Conservation (phyloP, 23 red algal genomes). For the Cyanidiococcus yangmingshanensis region DNA sequence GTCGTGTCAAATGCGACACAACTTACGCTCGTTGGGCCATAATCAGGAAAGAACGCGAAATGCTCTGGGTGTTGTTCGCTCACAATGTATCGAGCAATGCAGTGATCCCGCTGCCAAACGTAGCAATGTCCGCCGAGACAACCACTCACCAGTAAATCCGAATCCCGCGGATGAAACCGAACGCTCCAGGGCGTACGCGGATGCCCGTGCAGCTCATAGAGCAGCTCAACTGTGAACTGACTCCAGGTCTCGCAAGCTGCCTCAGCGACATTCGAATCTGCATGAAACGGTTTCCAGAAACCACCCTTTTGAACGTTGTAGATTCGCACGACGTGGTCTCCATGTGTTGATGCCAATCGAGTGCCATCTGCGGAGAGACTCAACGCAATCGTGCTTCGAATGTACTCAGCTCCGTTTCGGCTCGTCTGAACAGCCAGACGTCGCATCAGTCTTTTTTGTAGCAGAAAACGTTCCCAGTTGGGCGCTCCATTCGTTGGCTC, state of each 20-base stretch:
- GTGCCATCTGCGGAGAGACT: constrained; percentile 10
- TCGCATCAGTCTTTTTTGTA: background rate
- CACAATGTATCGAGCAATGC: background rate
- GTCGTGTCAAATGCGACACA: constrained; percentile 11
- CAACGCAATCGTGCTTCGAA: constrained; percentile 10
- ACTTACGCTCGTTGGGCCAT: constrained; percentile 1
- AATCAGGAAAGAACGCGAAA: background rate
- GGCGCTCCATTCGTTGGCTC: background rate
- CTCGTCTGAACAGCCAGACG: background rate
- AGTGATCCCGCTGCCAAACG: background rate
- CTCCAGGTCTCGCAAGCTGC: background rate
- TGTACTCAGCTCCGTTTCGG: background rate
- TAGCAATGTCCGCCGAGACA: constrained; percentile 5
- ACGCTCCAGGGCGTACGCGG: constrained; percentile 15
- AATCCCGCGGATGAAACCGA: background rate
- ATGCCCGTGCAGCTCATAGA: background rate
- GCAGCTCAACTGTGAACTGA: background rate
- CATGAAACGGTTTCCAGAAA: background rate
- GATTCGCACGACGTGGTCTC: background rate
- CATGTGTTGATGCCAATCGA: background rate
- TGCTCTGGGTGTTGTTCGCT: background rate
- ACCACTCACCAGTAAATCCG: constrained; percentile 8
- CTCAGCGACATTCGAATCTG: background rate
- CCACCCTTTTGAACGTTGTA: background rate
- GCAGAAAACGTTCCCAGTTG: background rate